Base-by-base conservation (phyloP, 768 basidiomycete species). In the Panellus pusillus region DNA sequence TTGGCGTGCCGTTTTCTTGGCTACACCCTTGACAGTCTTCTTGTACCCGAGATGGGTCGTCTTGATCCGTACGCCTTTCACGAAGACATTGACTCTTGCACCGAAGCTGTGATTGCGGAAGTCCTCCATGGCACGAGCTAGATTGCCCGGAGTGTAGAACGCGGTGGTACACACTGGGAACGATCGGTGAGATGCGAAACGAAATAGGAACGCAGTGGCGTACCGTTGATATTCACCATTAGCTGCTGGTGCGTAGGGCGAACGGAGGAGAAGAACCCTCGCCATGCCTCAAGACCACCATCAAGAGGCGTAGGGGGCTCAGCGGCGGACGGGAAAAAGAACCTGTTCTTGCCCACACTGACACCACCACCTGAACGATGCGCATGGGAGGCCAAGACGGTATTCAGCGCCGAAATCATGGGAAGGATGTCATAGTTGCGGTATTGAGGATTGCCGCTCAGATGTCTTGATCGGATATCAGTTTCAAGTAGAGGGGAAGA, bases 1-100 rank as follows among this genome's bases (percentile, higher is more conserved):
- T 17, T 74, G 68, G 12, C 64, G 70, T 0, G 88, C 75, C 19
- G 72, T 78, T 32, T 82, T 65, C 19, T 73, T 71, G 12, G 74
- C 72, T 13, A 88, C 65, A 2, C 67, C 67, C 66, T 86, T 87
- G 54, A 93, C 77, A 0, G 84, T 83, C 70, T 90, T 92, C 64
- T 74, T 81, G 62, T 90, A 86, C n/a, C 83, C 82, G 13, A 93
- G 74, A 68, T 92, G 89, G 2, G 67, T 77, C 1, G 89, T 82
- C 65, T 74, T 76, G 43, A 93, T 72, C 36, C 91, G 74, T 2
- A 91, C 77, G 8, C 87, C 79, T 54, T 76, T 82, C 37, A 80
- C 84, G 58, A 90, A 92, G 0, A 70, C 80, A n/a, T 73, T 73
- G 31, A 76, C 64, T 20, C 83, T 79, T 3, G 82, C 88, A 12